Evolutionary conservation across 305 asterid genomes (phyloP).

Genomic region (Caryopteris hybrid): DNA sequence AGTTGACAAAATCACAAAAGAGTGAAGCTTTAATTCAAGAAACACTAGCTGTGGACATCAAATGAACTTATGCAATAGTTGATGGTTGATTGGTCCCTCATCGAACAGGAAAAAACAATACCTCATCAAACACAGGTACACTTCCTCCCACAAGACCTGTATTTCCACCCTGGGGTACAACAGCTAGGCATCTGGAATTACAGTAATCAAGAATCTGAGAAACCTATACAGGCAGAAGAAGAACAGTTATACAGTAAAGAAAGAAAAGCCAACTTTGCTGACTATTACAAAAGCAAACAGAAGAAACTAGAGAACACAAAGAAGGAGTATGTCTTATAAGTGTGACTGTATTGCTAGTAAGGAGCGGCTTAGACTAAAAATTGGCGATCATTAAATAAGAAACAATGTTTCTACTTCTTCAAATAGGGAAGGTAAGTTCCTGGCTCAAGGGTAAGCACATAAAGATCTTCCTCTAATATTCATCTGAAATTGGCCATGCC

Average conservation of each 20-base stretch:
- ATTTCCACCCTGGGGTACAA: constrained; percentile 99
- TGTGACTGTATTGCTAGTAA: neutral
- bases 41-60: neutral
- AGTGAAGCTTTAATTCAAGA: neutral
- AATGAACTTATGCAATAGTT: neutral
- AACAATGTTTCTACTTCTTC: neutral
- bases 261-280: neutral
- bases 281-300: neutral
- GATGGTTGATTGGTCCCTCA: neutral
- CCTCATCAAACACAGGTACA: constrained; percentile 96
- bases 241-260: constrained; percentile 12
- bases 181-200: constrained; percentile 80
- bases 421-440: neutral
- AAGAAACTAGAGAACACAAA: constrained; percentile 7
- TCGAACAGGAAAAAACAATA: constrained; percentile 20
- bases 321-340: neutral
- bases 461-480: neutral
- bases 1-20: neutral
- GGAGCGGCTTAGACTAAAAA: neutral
- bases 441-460: neutral
- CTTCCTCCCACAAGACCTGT: constrained; percentile 99
- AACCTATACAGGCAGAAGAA: constrained; percentile 51
- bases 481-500: neutral
- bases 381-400: neutral
- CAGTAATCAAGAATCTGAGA: constrained; percentile 90